Conservation (phyloP, 1,284 basidiomycete species). For the Cutaneotrichosporon mucoides region DNA sequence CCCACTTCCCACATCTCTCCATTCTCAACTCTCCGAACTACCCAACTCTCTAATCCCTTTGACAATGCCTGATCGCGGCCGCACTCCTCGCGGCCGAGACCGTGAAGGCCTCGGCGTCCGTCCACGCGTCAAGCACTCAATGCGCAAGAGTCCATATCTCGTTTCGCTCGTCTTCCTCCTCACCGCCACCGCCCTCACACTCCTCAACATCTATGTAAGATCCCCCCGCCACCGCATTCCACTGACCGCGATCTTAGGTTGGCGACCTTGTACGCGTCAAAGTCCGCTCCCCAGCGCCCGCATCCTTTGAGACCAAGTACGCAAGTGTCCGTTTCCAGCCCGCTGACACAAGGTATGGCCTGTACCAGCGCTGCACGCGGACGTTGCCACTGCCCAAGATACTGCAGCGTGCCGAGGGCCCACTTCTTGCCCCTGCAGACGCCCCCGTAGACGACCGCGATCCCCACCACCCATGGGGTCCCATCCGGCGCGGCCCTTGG, state of each 20-base stretch:
- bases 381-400: constrained; percentile 25
- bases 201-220: constrained; percentile 45
- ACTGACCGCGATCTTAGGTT: constrained; percentile 22
- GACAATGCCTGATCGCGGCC: constrained; percentile 7
- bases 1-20: constrained; percentile 4
- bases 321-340: background rate
- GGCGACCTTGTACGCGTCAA: constrained; percentile 43
- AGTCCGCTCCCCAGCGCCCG: constrained; percentile 35
- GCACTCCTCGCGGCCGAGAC: background rate
- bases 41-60: background rate
- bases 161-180: constrained; percentile 43
- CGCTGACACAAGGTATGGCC: constrained; percentile 39
- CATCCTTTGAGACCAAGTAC: constrained; percentile 45
- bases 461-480: background rate
- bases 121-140: constrained; percentile 28
- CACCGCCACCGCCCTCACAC: constrained; percentile 39
- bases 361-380: constrained; percentile 46
- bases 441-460: background rate
- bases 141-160: constrained; percentile 46
- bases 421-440: constrained; percentile 15
- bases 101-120: background rate
- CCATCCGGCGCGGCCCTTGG: constrained; percentile 10
- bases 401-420: constrained; percentile 29
- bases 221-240: background rate
- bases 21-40: background rate